Evolutionary conservation across 1,284 basidiomycete species (phyloP), one percentile per base, ranked within the genome.

Genomic region (Rhodotorula mucilaginosa): DNA sequence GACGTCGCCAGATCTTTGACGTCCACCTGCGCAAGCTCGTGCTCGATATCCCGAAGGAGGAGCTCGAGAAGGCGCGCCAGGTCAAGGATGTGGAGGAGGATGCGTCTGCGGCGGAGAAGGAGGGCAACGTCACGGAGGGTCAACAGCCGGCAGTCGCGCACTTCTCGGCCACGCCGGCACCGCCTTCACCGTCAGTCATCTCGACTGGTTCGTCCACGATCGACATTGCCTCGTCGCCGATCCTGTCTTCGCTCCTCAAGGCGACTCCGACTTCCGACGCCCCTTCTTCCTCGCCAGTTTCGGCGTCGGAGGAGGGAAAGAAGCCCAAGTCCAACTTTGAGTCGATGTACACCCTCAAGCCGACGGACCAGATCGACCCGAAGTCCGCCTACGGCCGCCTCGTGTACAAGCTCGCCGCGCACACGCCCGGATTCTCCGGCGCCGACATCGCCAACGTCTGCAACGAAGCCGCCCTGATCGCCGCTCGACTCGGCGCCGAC

Each of bases 391-490:
- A 88, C 72, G 84, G 87, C 34, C 81, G 84, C 21, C 86, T 97
- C 69, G 89, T 93, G 5, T 91, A 94, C 81, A 98, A 97, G 83
- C 88, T 99, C 67, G 92, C 91, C 7, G 92, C 97, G 34, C 88
- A 98, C 61, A 98, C 97, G 0, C 95, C 96, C 34, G 97, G 97
- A 0, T 99, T 99, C 84, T 96, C 93, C 34, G 97, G 97, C 78
- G 96, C 96, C 6, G 97, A 99, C 81, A 95, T 99, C 77, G 96
- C 94, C 73, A 99, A 99, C 79, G 96, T 99, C 19, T 97, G 93
- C 81, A 99, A 99, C 81, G 97, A 99, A 82, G 94, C 93, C 62
- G 96, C 97, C 1, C 84, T 99, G 48, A 92, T 97, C 74, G 96
- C 96, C 23, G 97, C 97, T 34, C 89, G 97, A 67, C 88, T 89